A percentile compares a stretch with the other conserved stretches of the same genome.
Conservation (phyloP, 192 early-diverging fungal species). For the Coemansia sp. region DNA sequence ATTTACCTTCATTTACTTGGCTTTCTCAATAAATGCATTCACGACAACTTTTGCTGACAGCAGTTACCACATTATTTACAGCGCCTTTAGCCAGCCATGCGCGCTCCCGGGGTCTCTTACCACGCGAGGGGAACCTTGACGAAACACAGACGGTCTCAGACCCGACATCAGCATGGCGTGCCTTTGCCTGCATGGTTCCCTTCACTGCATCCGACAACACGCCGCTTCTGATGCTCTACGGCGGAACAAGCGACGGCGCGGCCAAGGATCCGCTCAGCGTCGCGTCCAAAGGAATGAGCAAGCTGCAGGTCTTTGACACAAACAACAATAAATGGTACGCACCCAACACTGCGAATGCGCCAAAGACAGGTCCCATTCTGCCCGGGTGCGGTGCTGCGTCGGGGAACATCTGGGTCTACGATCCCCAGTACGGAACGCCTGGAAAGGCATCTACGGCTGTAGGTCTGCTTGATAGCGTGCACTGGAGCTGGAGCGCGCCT, state of each 20-base stretch:
- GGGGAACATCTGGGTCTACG: slow-evolving; percentile 39
- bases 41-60: neutral
- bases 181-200: slow-evolving; percentile 47
- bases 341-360: slow-evolving; percentile 42
- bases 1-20: neutral
- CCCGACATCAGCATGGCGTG: slow-evolving; percentile 37
- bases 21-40: neutral
- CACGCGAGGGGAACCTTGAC: slow-evolving; percentile 38
- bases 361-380: slow-evolving; percentile 31
- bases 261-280: slow-evolving; percentile 28
- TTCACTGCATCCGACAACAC: slow-evolving; percentile 40
- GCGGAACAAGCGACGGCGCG: slow-evolving; percentile 35
- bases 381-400: slow-evolving; percentile 44
- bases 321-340: slow-evolving; percentile 45
- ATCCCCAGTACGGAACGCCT: slow-evolving; percentile 29
- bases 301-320: slow-evolving; percentile 43
- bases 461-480: slow-evolving; percentile 45
- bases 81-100: neutral
- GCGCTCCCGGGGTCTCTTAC: neutral
- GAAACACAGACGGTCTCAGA: slow-evolving; percentile 32
- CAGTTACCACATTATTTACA: neutral
- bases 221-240: slow-evolving; percentile 47
- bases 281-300: slow-evolving; percentile 24
- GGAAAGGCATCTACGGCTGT: slow-evolving; percentile 27
- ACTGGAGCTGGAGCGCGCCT: slow-evolving; percentile 54